Evolutionary conservation across 768 basidiomycete species (phyloP).

Genomic region (Porphyrellus cyaneotinctus): DNA sequence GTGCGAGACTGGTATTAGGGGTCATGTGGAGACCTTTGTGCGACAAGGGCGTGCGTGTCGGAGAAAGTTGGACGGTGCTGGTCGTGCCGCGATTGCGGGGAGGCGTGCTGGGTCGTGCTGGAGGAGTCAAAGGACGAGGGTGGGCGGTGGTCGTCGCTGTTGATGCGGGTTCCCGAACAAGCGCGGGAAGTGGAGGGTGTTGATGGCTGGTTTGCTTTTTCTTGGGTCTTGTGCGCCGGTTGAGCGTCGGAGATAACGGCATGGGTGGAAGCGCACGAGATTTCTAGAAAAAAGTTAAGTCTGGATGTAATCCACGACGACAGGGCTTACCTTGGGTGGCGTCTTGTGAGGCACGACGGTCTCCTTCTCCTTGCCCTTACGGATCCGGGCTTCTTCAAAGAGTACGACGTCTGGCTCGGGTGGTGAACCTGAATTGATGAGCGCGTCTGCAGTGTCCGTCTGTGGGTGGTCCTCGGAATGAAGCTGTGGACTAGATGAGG

Average conservation of each 20-base stretch:
- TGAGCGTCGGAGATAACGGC: slow-evolving; percentile 45
- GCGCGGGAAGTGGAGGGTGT: slow-evolving; percentile 18
- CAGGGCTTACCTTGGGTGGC: slow-evolving; percentile 24
- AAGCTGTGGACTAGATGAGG: slow-evolving; percentile 63
- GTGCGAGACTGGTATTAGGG: slow-evolving; percentile 57
- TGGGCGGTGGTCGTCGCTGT: slow-evolving; percentile 10
- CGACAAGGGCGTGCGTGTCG: slow-evolving; percentile 62
- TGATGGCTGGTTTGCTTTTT: slow-evolving; percentile 19
- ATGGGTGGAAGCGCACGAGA: slow-evolving; percentile 38
- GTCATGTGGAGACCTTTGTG: slow-evolving; percentile 69
- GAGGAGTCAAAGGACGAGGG: slow-evolving; percentile 31
- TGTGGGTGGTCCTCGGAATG: slow-evolving; percentile 26
- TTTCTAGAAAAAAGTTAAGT: slow-evolving; percentile 28
- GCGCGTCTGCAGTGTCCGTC: slow-evolving; percentile 13
- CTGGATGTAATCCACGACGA: neutral
- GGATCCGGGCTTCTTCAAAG: slow-evolving; percentile 7
- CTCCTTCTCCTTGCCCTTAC: slow-evolving; percentile 20
- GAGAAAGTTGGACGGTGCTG: slow-evolving; percentile 46
- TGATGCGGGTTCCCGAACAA: slow-evolving; percentile 26
- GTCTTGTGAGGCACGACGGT: slow-evolving; percentile 19
- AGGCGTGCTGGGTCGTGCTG: slow-evolving; percentile 39
- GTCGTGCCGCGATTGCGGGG: slow-evolving; percentile 25
- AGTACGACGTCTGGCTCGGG: slow-evolving; percentile 5
- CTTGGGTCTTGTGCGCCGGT: slow-evolving; percentile 29
- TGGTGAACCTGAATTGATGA: slow-evolving; percentile 18